Evolutionary conservation across 495 filamentous ascomycete genomes (phyloP), one percentile per base, ranked within the genome.

Genomic region (Barbatosphaeria neglecta): DNA sequence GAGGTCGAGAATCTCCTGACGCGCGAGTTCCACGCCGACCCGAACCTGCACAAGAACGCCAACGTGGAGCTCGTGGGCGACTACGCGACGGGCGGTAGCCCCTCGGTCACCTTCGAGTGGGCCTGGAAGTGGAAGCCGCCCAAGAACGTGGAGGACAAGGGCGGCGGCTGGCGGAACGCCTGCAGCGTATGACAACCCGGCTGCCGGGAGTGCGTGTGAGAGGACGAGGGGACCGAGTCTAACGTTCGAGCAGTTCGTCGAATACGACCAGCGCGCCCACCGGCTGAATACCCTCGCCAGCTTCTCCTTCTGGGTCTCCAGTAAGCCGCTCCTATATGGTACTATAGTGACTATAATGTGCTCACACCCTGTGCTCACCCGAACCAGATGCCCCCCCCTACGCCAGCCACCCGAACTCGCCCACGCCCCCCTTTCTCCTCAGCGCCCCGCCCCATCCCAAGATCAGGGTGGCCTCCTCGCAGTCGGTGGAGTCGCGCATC

Each of bases 81-180:
- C 59, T 95, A 78, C 62, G 73, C 79, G 0, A 98, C 92, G 1
- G 81, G 76, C 9, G 87, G 88, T 16, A 84, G 73, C 49, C 68
- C 81, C 10, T 89, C 87, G 4, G 84, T 95, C 41, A 83, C 90
- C 20, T 95, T 96, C 60, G 82, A 92, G 24, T 98, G 90, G 87
- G 80, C 81, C 17, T 98, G 92, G 92, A 87, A 77, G 69, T 98
- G 92, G 92, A 86, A 84, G 53, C 88, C 92, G 13, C 92, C 92
- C 15, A 95, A 87, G 69, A 39, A 68, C 19, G 64, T 62, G 24
- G 92, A 96, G 56, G 92, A 96, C 56, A 81, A 80, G 52, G 88
- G 83, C 37, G 87, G 86, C 33, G 92, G 92, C 20, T 97, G 92
- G 92, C 84, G 86, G 55, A 97, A 90, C 54, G 83, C 80, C 57